Evolutionary conservation across 257 asterid species (phyloP).

Genomic region (Solanum microdontum): DNA sequence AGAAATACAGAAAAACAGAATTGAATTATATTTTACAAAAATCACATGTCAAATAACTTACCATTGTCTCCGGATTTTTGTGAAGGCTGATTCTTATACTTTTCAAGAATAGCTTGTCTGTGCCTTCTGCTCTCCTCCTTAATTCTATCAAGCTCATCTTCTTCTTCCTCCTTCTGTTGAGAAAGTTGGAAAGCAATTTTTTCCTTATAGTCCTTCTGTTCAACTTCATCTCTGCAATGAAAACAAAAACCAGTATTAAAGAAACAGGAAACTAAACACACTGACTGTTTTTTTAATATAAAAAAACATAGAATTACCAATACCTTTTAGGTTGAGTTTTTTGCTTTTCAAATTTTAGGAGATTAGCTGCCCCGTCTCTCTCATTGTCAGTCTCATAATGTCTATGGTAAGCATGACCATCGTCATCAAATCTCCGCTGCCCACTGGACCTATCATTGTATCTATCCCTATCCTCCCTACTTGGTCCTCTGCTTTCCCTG

Average conservation of each 20-base stretch:
- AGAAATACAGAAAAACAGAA: not conserved
- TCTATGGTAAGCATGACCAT: constrained; percentile 32
- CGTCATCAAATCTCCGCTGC: constrained; percentile 8
- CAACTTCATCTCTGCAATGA: constrained; percentile 54
- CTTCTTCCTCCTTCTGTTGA: not conserved
- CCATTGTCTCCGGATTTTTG: constrained; percentile 30
- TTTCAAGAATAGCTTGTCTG: constrained; percentile 78
- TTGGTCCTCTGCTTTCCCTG: constrained; percentile 27
- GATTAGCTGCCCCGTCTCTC: constrained; percentile 20
- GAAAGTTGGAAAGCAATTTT: constrained; percentile 26
- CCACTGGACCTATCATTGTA: constrained; percentile 34
- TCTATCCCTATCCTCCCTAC: constrained; percentile 22
- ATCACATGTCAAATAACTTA: constrained; percentile 3
- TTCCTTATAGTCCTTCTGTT: constrained; percentile 67
- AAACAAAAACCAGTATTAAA: not conserved
- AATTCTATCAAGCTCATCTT: constrained; percentile 23
- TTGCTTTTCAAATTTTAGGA: constrained; percentile 15
- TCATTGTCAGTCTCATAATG: constrained; percentile 29
- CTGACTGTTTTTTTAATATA: not conserved
- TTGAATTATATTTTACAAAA: not conserved
- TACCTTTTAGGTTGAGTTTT: constrained; percentile 38
- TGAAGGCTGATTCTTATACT: constrained; percentile 40
- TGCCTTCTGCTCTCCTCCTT: constrained; percentile 89
- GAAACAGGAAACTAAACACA: not conserved
- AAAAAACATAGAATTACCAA: not conserved